Conservation (phyloP, 2,329 filamentous ascomycete genomes). For the Fusarium domesticum region DNA sequence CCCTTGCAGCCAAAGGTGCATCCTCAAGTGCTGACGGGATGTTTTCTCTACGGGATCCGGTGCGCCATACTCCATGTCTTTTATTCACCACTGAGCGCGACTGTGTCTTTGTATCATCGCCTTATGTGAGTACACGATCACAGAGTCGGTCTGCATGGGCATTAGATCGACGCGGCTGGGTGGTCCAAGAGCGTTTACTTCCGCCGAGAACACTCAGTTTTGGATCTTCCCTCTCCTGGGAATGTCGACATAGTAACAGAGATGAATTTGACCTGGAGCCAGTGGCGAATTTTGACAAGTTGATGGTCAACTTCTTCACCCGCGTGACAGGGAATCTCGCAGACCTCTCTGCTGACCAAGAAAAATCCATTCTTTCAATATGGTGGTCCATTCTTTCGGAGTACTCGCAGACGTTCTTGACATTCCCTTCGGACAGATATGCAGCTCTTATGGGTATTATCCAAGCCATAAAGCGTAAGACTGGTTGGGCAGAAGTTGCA, state of each 20-base stretch:
- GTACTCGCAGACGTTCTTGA: not conserved
- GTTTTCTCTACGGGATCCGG: not conserved
- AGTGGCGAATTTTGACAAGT: not conserved
- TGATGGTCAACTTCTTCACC: not conserved
- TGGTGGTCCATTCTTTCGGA: not conserved
- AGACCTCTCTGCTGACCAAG: not conserved
- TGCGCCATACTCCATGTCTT: not conserved
- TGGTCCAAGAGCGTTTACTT: not conserved
- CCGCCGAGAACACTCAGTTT: not conserved
- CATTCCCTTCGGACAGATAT: not conserved
- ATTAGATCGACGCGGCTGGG: not conserved
- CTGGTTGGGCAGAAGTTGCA: not conserved
- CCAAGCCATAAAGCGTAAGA: not conserved
- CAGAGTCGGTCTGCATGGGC: not conserved
- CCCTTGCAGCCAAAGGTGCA: not conserved
- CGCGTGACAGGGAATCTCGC: not conserved
- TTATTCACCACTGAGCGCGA: not conserved
- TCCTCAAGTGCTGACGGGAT: not conserved
- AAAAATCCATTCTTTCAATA: not conserved
- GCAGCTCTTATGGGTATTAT: not conserved
- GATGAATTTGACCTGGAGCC: not conserved
- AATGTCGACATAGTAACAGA: not conserved
- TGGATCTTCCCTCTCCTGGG: not conserved
- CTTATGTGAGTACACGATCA: not conserved
- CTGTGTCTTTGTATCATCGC: not conserved